phyloP scores from a whole-genome alignment of 2,329 filamentous ascomycete genomes.

The Lecanosticta acicola region DNA sequence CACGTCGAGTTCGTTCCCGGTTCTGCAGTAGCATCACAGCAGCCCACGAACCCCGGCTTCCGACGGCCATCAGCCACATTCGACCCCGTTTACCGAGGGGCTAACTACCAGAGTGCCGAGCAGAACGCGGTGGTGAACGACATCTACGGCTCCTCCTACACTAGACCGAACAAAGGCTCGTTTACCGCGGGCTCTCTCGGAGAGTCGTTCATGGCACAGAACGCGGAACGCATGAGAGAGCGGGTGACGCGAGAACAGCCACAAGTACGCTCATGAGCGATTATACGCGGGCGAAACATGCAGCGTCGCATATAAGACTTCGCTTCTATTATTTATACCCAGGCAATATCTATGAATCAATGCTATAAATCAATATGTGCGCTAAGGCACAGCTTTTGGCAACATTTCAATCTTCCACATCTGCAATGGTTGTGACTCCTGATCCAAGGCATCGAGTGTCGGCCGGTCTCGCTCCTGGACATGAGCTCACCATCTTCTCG shows the following conservation, averaged over 20 bases:
- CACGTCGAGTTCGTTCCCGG: constrained; percentile 24
- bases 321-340: background rate
- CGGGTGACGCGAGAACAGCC: constrained; percentile 14
- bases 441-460: too few species aligned
- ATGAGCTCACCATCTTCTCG: too few species aligned
- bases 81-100: constrained; percentile 28
- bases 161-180: constrained; percentile 18
- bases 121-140: constrained; percentile 23
- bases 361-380: too few species aligned
- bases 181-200: constrained; percentile 31
- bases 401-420: too few species aligned
- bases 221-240: constrained; percentile 28
- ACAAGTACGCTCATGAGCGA: constrained; percentile 10
- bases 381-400: too few species aligned
- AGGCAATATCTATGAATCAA: too few species aligned
- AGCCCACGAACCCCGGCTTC: constrained; percentile 33
- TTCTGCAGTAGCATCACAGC: constrained; percentile 23
- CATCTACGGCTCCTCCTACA: constrained; percentile 24
- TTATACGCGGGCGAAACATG: background rate
- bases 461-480: too few species aligned
- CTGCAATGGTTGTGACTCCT: too few species aligned
- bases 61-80: constrained; percentile 28
- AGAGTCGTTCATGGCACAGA: constrained; percentile 33
- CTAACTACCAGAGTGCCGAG: constrained; percentile 21
- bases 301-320: background rate